Base-by-base conservation (phyloP, 1,139 yeast genomes). In the Maudiozyma humilis region DNA sequence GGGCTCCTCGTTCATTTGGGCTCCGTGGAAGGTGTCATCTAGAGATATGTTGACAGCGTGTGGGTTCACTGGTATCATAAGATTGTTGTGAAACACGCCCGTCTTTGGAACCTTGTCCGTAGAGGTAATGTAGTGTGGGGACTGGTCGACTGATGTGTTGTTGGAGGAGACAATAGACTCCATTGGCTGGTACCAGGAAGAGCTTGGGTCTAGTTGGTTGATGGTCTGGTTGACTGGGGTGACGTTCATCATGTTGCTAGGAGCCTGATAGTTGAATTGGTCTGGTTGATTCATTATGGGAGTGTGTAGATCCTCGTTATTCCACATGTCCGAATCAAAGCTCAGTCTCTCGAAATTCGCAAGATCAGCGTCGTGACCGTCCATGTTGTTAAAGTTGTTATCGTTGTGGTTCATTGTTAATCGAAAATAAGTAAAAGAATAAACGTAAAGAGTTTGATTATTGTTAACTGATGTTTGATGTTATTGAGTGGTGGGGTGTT, bases 161-260 rank as follows among this genome's bases (percentile, higher is more conserved):
- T 50, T 44, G n/a, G 57, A 51, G 19, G 59, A 55, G 18, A 48
- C 44, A 19, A 51, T 51, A 19, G 47, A 45, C 38, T 51, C 55
- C 41, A 53, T 33, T 2, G 51, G 55, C 16, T 49, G 54, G 31
- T 50, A 51, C 56, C 56, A 53, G 14, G 20, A 20, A 16, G 39
- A 2, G 13, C 12, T 23, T 2, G 18, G 7, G 5, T 36, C 39
- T 6, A 49, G 35, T 36, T 50, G 44, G 17, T 49, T 41, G n/a
- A 49, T 4, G 12, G 44, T 35, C 27, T 35, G 38, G 6, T 35
- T n/a, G 6, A 29, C 16, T 8, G 30, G 30, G n/a, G 30, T 35
- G 2, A 29, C 10, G 27, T 35, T 18, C 14, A 35, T 20, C 16
- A 35, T n/a, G 3, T 29, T 16, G n/a, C 10, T 12, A 4, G 25